Base-by-base conservation (phyloP, 108 stramenopile genomes). In the Bacterosira constricta region DNA sequence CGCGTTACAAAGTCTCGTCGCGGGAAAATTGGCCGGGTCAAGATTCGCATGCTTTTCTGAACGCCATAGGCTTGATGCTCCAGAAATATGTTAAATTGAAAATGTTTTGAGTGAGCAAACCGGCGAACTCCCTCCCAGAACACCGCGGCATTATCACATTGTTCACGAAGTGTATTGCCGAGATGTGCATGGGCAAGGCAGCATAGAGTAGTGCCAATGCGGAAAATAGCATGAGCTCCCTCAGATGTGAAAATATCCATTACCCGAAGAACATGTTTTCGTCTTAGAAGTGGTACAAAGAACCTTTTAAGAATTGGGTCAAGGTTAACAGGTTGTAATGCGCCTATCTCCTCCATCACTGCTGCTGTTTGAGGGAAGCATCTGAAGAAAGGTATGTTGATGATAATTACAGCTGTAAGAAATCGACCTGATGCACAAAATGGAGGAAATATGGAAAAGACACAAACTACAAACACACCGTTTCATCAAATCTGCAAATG, bases 401-500 rank as follows among this genome's bases (percentile, higher is more conserved):
- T n/a, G n/a, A n/a, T n/a, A n/a, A n/a, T 25, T 49, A 49, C 12
- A 25, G 26, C 7, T 25, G 12, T 49, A 26, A 8, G 47, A 49
- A 26, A 25, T 49, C 26, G 4, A 1, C 3, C 8, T 49, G 47
- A 49, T 21, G 47, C 23, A 21, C 47, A 20, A 25, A 1, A 10
- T 25, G 26, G 18, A 25, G 47, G 17, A 11, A 21, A 49, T 25
- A 49, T 44, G 1, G 42, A 3, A 4, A 23, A 1, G 11, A 25
- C 23, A 0, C 23, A 8, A 25, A 26, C 8, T 25, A 7, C 25
- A 15, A 56, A 26, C 31, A 26, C 49, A 72, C 61, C 71, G 62
- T 17, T 53, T 71, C 85, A 94, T 75, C 37, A 94, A 62, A 64
- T 88, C 87, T 10, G 73, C 58, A 85, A 94, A 94, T 36, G 87